Evolutionary conservation across 345 rosid species (phyloP).

Genomic region (Mercurialis annua): DNA sequence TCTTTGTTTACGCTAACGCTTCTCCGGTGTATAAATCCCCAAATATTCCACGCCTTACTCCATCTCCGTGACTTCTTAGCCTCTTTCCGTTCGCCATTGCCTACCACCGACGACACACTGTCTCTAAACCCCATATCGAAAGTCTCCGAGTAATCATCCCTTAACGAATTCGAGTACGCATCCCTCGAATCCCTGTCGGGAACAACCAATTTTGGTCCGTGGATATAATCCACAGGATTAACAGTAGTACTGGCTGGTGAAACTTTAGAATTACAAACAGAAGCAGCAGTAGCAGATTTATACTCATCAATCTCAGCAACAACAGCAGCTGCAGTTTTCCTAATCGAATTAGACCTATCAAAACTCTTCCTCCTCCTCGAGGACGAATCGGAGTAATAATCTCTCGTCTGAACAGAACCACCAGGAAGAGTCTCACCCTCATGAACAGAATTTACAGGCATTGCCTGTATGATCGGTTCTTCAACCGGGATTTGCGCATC

Average conservation of each 20-base stretch:
- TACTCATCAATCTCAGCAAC: slow-evolving; percentile 77
- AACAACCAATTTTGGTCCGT: slow-evolving; percentile 40
- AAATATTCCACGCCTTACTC: slow-evolving; percentile 86
- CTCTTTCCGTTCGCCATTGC: slow-evolving; percentile 52
- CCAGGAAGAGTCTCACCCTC: slow-evolving; percentile 69
- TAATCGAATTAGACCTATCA: slow-evolving; percentile 69
- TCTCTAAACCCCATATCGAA: slow-evolving; percentile 61
- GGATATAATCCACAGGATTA: slow-evolving; percentile 33
- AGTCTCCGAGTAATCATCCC: slow-evolving; percentile 77
- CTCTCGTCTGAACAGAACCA: slow-evolving; percentile 86
- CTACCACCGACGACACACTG: slow-evolving; percentile 48
- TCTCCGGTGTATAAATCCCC: slow-evolving; percentile 68
- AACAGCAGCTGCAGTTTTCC: slow-evolving; percentile 76
- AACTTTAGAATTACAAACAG: slow-evolving; percentile 59
- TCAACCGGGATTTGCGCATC: slow-evolving; percentile 79
- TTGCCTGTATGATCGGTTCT: slow-evolving; percentile 41
- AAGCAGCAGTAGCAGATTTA: slow-evolving; percentile 30
- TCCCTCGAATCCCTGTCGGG: slow-evolving; percentile 56
- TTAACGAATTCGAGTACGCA: slow-evolving; percentile 59
- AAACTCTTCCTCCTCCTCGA: slow-evolving; percentile 84
- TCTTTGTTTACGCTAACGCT: slow-evolving; percentile 65
- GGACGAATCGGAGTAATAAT: slow-evolving; percentile 78
- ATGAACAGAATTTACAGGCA: slow-evolving; percentile 29
- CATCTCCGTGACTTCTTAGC: slow-evolving; percentile 68
- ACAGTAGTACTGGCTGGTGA: slow-evolving; percentile 42